These are phyloP conservation scores for Laburnicola sp. DNA, from an alignment of 2,329 filamentous ascomycete species.

Conservation along the genomic window DNA sequence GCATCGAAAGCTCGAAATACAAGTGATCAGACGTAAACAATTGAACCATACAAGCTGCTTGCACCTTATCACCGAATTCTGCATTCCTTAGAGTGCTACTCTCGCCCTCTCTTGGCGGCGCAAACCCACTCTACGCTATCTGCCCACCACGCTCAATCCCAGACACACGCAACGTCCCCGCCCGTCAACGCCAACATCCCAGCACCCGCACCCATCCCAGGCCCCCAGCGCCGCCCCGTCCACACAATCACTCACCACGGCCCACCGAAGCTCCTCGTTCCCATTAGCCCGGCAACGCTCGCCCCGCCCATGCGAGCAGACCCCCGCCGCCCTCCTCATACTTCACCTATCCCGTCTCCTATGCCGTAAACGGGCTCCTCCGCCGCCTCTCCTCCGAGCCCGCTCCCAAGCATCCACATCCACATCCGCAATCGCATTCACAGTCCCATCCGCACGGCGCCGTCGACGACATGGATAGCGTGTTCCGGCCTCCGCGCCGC, in stretches of 20 bases:
- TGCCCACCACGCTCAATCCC: slow-evolving; percentile 1
- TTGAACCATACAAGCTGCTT: no score
- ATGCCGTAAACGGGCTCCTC: slow-evolving; percentile 52
- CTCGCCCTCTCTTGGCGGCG: not conserved
- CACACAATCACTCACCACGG: slow-evolving; percentile 6
- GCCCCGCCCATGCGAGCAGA: slow-evolving; percentile 30
- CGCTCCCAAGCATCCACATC: slow-evolving; percentile 12
- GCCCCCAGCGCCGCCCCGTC: not conserved
- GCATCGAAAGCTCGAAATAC: not conserved
- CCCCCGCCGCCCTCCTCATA: slow-evolving; percentile 43
- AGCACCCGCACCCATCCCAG: not conserved
- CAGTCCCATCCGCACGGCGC: slow-evolving; percentile 27
- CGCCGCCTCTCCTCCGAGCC: slow-evolving; percentile 53
- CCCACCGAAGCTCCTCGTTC: slow-evolving; percentile 1
- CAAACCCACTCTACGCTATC: not conserved
- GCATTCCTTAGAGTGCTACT: no score
- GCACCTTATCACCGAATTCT: no score
- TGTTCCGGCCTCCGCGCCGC: slow-evolving; percentile 64
- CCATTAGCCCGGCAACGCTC: slow-evolving; percentile 9
- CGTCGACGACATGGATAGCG: slow-evolving; percentile 56
- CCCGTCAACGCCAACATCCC: not conserved
- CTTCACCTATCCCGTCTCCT: slow-evolving; percentile 55
- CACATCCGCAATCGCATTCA: slow-evolving; percentile 16
- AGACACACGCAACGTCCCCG: not conserved
- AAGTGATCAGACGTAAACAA: not conserved